Percentiles rank a stretch among this genome's conserved stretches.
phyloP scores from a whole-genome alignment of 805 yeast genomes.

The Wickerhamiella cacticola region DNA sequence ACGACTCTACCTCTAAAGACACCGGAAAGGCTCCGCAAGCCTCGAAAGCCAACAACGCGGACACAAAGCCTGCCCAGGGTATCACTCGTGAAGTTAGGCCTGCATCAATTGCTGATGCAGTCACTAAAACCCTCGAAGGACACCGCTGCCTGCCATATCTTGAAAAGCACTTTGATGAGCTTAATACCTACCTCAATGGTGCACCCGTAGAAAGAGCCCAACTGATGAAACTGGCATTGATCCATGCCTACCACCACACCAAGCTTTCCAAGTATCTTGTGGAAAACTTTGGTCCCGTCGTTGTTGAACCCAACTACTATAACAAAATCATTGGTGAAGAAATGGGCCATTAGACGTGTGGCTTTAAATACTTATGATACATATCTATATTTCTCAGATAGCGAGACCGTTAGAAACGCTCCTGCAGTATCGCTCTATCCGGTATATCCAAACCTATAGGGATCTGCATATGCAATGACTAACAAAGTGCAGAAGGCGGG shows the following conservation, averaged over 20 bases:
- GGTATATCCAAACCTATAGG: background rate
- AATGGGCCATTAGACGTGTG: background rate
- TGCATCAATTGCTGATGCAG: constrained; percentile 11
- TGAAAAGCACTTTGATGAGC: constrained; percentile 3
- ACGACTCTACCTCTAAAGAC: too few species aligned
- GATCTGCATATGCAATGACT: background rate
- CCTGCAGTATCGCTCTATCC: too few species aligned
- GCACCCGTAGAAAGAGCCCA: constrained; percentile 10
- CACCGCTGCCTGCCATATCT: constrained; percentile 2
- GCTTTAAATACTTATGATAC: too few species aligned
- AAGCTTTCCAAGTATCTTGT: constrained; percentile 2
- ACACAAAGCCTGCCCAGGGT: background rate
- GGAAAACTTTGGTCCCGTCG: constrained; percentile 8
- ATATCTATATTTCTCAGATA: too few species aligned
- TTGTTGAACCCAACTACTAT: constrained; percentile 7
- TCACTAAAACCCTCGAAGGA: constrained; percentile 6
- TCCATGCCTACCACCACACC: constrained; percentile 13
- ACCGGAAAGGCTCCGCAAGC: too few species aligned
- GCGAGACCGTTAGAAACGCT: too few species aligned
- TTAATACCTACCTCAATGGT: constrained; percentile 3
- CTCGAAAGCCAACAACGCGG: too few species aligned
- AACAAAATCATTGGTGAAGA: constrained; percentile 1
- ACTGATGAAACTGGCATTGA: constrained; percentile 10
- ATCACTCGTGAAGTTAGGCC: background rate
- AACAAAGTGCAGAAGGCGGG: background rate